Percentiles rank a stretch among this genome's conserved stretches.
Conservation (phyloP, 73 alveolate species). For the Paramecium octaurelia region DNA sequence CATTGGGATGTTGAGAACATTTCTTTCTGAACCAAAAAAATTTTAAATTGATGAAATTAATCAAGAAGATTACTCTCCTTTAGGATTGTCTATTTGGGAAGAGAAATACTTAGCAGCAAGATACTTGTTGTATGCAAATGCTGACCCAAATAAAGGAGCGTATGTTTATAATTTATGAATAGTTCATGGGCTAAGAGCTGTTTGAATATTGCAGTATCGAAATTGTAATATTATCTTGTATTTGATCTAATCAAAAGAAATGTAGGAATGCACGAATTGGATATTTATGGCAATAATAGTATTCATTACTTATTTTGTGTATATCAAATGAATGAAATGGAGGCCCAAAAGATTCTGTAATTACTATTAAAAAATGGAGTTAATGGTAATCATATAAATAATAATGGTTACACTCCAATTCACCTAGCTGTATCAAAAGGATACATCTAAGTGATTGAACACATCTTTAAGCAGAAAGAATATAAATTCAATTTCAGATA, state of each 20-base stretch:
- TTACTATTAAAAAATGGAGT: background rate
- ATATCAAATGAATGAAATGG: background rate
- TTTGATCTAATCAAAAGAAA: background rate
- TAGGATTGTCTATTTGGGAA: slow-evolving; percentile 30
- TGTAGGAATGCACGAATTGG: background rate
- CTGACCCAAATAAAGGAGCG: slow-evolving; percentile 51
- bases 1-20: slow-evolving; percentile 19
- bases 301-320: slow-evolving; percentile 33
- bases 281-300: slow-evolving; percentile 24
- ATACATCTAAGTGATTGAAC: background rate
- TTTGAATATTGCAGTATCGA: slow-evolving; percentile 29
- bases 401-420: slow-evolving; percentile 7
- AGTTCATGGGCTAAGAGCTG: slow-evolving; percentile 11
- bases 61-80: slow-evolving; percentile 16
- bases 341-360: background rate
- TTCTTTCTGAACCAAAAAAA: background rate
- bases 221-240: slow-evolving; percentile 28
- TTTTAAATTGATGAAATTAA: background rate
- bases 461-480: background rate
- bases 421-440: slow-evolving; percentile 33
- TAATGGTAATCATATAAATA: background rate
- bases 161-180: background rate
- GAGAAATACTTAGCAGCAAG: slow-evolving; percentile 46
- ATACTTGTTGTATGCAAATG: slow-evolving; percentile 41
- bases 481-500: slow-evolving; percentile 5